A percentile compares a stretch with the other conserved stretches of the same genome.
Evolutionary conservation across 2,329 filamentous ascomycete genomes (phyloP).

Genomic region (Fonsecaea erecta): DNA sequence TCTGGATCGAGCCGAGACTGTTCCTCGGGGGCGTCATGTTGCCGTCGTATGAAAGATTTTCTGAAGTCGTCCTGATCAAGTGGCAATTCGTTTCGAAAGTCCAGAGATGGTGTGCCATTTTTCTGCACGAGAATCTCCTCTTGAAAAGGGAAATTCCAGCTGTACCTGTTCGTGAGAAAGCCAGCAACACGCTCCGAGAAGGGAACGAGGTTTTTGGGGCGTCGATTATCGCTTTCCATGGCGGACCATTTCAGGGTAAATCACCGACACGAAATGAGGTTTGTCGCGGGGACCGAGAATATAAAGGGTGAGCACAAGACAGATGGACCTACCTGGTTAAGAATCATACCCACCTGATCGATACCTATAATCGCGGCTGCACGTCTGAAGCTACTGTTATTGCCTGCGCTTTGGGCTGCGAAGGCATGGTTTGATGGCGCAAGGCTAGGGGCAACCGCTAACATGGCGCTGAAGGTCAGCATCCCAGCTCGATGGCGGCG

Average conservation of each 20-base stretch:
- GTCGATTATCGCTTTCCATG: constrained; percentile 15
- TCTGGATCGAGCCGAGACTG: constrained; percentile 1
- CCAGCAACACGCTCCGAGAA: constrained; percentile 14
- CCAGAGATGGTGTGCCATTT: not conserved
- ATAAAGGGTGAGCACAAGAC: not conserved
- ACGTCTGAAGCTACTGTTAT: not conserved
- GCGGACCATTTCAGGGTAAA: not conserved
- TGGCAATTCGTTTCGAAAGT: constrained; percentile 12
- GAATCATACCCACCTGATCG: too few relatives aligned
- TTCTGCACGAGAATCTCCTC: constrained; percentile 3
- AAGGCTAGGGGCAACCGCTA: not conserved
- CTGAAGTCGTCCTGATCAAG: constrained; percentile 8
- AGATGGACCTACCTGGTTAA: not conserved
- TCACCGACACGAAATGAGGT: not conserved
- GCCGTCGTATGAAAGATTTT: constrained; percentile 15
- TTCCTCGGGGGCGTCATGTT: not conserved
- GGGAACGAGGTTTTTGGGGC: constrained; percentile 1
- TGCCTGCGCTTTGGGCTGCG: not conserved
- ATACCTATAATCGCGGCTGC: not conserved
- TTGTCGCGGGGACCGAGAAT: not conserved
- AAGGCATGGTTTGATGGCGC: not conserved
- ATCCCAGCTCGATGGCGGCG: not conserved
- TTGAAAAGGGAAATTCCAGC: constrained; percentile 1
- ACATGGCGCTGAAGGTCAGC: constrained; percentile 1
- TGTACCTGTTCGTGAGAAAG: not conserved